These are phyloP conservation scores for Raffaelea ambrosiae DNA, from an alignment of 2,329 filamentous ascomycete genomes.

Conservation along the genomic window DNA sequence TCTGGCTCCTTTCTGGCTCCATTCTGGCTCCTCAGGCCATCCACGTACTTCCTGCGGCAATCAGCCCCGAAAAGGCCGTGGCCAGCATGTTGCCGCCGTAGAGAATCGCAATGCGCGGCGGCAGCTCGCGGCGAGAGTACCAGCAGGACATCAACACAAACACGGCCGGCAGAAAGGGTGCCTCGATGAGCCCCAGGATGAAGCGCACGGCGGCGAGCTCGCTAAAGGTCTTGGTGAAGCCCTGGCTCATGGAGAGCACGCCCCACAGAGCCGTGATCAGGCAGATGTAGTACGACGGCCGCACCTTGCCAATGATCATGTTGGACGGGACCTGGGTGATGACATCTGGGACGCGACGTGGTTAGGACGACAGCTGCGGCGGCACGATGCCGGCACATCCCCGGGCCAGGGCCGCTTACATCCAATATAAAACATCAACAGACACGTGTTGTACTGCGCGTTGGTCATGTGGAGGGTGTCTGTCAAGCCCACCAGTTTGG, in stretches of 20 bases:
- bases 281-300: slow-evolving; percentile 34
- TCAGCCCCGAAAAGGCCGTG: slow-evolving; percentile 41
- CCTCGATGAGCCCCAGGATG: slow-evolving; percentile 38
- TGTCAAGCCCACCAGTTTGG: neutral
- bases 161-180: slow-evolving; percentile 41
- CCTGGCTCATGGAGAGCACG: slow-evolving; percentile 34
- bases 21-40: too few relatives aligned
- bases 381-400: too few relatives aligned
- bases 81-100: slow-evolving; percentile 38
- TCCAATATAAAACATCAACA: neutral
- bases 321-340: slow-evolving; percentile 56
- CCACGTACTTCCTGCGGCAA: slow-evolving; percentile 31
- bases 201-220: slow-evolving; percentile 37
- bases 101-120: slow-evolving; percentile 36
- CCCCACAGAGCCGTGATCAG: slow-evolving; percentile 33
- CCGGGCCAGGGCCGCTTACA: too few relatives aligned
- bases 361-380: too few relatives aligned
- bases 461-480: neutral
- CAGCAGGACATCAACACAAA: slow-evolving; percentile 38
- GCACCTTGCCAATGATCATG: slow-evolving; percentile 40
- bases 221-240: slow-evolving; percentile 31
- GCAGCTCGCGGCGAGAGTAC: slow-evolving; percentile 34
- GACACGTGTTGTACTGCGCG: neutral
- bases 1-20: too few relatives aligned
- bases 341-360: neutral